Percentiles rank a stretch among this genome's conserved stretches.
Evolutionary conservation across 768 basidiomycete genomes (phyloP).

Genomic region (Lactarius sp.): DNA sequence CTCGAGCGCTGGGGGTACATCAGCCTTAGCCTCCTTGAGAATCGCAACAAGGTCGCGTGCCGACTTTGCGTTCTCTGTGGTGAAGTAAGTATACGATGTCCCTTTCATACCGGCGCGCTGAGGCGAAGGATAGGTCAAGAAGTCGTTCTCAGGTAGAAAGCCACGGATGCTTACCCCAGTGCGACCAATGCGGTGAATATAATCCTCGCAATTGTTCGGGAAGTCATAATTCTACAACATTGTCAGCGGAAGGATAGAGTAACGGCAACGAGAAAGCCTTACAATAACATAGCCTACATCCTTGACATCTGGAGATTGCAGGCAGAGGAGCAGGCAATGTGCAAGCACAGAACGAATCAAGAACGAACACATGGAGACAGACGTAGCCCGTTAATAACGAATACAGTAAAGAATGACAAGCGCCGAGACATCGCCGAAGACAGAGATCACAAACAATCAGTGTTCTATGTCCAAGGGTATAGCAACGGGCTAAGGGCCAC

Average conservation of each 20-base stretch:
- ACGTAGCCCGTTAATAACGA: slow-evolving; percentile 46
- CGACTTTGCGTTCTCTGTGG: slow-evolving; percentile 90
- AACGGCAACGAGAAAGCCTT: slow-evolving; percentile 34
- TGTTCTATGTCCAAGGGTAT: slow-evolving; percentile 38
- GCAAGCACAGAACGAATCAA: slow-evolving; percentile 28
- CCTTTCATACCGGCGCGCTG: slow-evolving; percentile 91
- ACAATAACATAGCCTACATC: slow-evolving; percentile 97
- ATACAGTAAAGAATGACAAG: slow-evolving; percentile 40
- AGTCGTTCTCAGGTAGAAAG: background rate
- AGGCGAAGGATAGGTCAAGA: slow-evolving; percentile 1
- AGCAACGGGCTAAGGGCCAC: slow-evolving; percentile 35
- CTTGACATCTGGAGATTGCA: slow-evolving; percentile 79
- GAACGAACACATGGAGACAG: slow-evolving; percentile 35
- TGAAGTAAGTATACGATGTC: slow-evolving; percentile 93
- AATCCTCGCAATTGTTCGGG: slow-evolving; percentile 97
- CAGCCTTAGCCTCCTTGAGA: slow-evolving; percentile 80
- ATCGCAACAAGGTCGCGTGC: slow-evolving; percentile 89
- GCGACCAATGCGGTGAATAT: slow-evolving; percentile 98
- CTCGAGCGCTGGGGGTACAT: slow-evolving; percentile 82
- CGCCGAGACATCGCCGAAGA: slow-evolving; percentile 42
- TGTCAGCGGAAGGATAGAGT: slow-evolving; percentile 4
- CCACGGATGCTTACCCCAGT: slow-evolving; percentile 61
- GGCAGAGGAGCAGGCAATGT: slow-evolving; percentile 28
- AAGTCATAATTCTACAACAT: slow-evolving; percentile 84
- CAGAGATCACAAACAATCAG: slow-evolving; percentile 33